Percentiles rank a stretch among this genome's conserved stretches.
phyloP scores from a whole-genome alignment of 164 flowering plant genomes.

The Dillenia turbinata region DNA sequence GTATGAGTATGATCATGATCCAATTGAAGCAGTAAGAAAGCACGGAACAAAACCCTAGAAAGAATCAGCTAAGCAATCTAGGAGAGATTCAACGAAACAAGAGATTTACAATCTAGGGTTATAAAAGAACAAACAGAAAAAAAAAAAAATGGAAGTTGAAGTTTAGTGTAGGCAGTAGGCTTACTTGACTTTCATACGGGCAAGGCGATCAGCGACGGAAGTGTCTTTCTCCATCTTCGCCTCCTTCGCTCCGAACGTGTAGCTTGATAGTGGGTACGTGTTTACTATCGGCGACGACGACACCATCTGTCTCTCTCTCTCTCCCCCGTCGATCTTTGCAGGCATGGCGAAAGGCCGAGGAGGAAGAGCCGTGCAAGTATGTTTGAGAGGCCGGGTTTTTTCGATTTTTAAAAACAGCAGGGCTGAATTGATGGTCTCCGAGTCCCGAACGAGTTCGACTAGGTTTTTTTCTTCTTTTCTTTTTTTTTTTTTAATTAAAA shows the following conservation, averaged over 20 bases:
- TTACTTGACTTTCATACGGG: constrained; percentile 98
- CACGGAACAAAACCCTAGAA: background rate
- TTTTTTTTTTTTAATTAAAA: too few relatives aligned
- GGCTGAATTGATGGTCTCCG: too few relatives aligned
- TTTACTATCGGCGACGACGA: constrained; percentile 59
- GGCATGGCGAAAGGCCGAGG: background rate
- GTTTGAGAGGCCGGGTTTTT: too few relatives aligned
- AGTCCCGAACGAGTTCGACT: too few relatives aligned
- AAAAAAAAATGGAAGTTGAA: background rate
- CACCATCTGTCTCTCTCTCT: constrained; percentile 27
- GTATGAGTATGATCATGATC: background rate
- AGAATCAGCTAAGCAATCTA: background rate
- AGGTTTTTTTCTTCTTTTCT: too few relatives aligned
- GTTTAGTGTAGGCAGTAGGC: constrained; percentile 1
- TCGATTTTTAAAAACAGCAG: too few relatives aligned
- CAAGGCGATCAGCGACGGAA: constrained; percentile 96
- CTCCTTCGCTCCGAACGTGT: constrained; percentile 95
- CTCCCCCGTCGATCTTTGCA: background rate
- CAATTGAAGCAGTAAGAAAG: background rate
- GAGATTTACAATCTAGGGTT: too few relatives aligned
- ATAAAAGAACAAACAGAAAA: background rate
- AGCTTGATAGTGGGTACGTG: constrained; percentile 86
- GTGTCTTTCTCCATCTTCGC: constrained; percentile 99
- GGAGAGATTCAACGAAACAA: too few relatives aligned
- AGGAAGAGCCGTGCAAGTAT: background rate